Evolutionary conservation across 2,329 filamentous ascomycete genomes (phyloP).

Genomic region (Clonostachys byssicola): DNA sequence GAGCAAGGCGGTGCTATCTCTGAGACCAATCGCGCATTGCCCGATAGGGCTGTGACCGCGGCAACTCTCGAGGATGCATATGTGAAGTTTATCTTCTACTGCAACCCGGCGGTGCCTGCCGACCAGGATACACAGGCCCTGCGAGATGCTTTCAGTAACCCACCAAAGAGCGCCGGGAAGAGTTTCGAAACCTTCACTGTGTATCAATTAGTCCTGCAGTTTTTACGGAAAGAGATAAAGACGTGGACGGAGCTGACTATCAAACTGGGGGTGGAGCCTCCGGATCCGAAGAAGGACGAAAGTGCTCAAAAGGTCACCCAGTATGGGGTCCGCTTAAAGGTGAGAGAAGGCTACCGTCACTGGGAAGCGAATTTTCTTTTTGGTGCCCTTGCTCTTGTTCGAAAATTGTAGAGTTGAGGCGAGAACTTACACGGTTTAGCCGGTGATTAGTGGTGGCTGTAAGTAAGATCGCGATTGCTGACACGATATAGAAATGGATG

Average conservation of each 20-base stretch:
- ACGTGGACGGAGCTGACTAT: constrained; percentile 89
- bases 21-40: constrained; percentile 28
- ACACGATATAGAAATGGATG: constrained; percentile 75
- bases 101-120: constrained; percentile 73
- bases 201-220: constrained; percentile 73
- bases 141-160: constrained; percentile 70
- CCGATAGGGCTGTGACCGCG: constrained; percentile 63
- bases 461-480: too few species aligned
- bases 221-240: constrained; percentile 80
- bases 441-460: too few species aligned
- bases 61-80: constrained; percentile 78
- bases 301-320: constrained; percentile 93
- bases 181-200: constrained; percentile 74
- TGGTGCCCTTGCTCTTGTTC: neutral
- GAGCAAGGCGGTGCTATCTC: constrained; percentile 15
- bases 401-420: too few species aligned
- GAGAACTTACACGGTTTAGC: too few species aligned
- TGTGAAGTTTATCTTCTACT: constrained; percentile 81
- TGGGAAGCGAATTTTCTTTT: neutral
- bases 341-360: constrained; percentile 26
- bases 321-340: constrained; percentile 89
- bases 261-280: constrained; percentile 83
- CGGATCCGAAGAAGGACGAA: constrained; percentile 76
- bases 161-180: constrained; percentile 85
- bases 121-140: constrained; percentile 67